These are phyloP conservation scores for Orbilia brochopaga DNA, from an alignment of 2,329 filamentous ascomycete genomes.

Conservation along the genomic window DNA sequence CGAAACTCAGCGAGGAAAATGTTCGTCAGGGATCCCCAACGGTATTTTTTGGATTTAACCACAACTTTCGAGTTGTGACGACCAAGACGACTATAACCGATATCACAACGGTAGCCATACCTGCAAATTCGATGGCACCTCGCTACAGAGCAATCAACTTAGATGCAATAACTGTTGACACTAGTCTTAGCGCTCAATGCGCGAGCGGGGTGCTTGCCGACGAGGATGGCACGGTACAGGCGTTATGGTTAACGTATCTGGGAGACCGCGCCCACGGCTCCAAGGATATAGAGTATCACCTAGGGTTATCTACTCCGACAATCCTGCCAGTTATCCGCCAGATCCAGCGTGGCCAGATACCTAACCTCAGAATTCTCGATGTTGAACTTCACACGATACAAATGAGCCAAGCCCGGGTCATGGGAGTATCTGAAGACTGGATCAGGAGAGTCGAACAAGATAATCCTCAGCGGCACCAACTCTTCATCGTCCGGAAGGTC, in stretches of 20 bases:
- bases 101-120: constrained; percentile 95
- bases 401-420: constrained; percentile 95
- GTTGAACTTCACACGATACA: constrained; percentile 94
- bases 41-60: constrained; percentile 97
- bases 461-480: constrained; percentile 89
- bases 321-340: constrained; percentile 86
- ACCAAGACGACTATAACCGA: constrained; percentile 94
- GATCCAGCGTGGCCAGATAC: constrained; percentile 78
- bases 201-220: constrained; percentile 90
- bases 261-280: constrained; percentile 76
- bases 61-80: constrained; percentile 90
- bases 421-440: constrained; percentile 96
- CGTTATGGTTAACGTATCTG: constrained; percentile 94
- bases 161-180: constrained; percentile 96
- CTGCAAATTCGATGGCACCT: constrained; percentile 87
- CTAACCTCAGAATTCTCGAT: constrained; percentile 85
- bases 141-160: constrained; percentile 94
- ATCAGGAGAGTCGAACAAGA: constrained; percentile 86
- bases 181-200: constrained; percentile 85
- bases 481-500: constrained; percentile 98
- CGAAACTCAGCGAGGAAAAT: constrained; percentile 77
- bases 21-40: constrained; percentile 93
- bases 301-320: constrained; percentile 86
- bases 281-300: constrained; percentile 94
- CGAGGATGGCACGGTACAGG: constrained; percentile 89